Evolutionary conservation across 768 basidiomycete genomes (phyloP).

Genomic region (Ramaria rubella): DNA sequence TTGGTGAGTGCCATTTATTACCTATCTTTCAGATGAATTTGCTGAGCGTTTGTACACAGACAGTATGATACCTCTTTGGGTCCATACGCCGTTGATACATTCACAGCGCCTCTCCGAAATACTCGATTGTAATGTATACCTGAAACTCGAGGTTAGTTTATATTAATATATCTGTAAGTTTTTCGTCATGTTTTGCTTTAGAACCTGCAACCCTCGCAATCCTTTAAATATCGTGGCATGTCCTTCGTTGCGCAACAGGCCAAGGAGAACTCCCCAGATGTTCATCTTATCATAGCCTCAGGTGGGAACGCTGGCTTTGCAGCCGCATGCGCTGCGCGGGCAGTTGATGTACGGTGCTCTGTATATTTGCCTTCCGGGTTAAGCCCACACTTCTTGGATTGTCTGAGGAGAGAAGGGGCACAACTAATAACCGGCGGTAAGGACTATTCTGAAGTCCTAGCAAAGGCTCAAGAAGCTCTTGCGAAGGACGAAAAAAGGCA

Average conservation of each 20-base stretch:
- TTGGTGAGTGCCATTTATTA: too few relatives aligned
- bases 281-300: conserved; percentile 66
- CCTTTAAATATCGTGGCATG: conserved; percentile 73
- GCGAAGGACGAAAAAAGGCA: conserved; percentile 45
- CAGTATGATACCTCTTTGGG: conserved; percentile 38
- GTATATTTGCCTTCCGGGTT: conserved; percentile 60
- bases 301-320: conserved; percentile 80
- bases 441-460: conserved; percentile 52
- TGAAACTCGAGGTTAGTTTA: conserved; percentile 62
- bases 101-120: conserved; percentile 51
- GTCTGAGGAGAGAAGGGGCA: conserved; percentile 49
- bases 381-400: conserved; percentile 17
- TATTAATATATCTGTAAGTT: background rate
- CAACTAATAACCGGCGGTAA: conserved; percentile 51
- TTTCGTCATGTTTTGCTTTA: conserved; percentile 20
- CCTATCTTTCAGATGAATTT: too few relatives aligned
- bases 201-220: conserved; percentile 68
- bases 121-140: conserved; percentile 47
- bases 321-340: conserved; percentile 54
- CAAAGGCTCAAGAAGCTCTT: conserved; percentile 42
- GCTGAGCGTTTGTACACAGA: too few relatives aligned
- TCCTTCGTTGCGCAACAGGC: conserved; percentile 53
- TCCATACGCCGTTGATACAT: conserved; percentile 58
- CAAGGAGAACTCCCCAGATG: conserved; percentile 35
- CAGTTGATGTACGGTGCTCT: conserved; percentile 51